Evolutionary conservation across 2,329 filamentous ascomycete genomes (phyloP).

Genomic region (Chalara sp.): DNA sequence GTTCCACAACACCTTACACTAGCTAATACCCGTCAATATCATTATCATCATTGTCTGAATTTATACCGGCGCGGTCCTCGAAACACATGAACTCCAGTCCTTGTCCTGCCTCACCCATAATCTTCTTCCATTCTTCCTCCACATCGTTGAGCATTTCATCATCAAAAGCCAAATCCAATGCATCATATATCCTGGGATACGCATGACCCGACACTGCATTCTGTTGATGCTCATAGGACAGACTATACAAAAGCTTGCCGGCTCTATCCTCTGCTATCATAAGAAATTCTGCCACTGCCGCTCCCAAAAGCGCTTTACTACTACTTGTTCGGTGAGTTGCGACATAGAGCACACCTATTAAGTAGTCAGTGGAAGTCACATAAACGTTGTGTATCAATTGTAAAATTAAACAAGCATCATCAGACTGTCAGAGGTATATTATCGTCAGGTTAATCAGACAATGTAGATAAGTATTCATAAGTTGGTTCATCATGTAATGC

Average conservation of each 20-base stretch:
- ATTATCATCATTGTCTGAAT: slow-evolving; percentile 50
- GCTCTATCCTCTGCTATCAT: slow-evolving; percentile 23
- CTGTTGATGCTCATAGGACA: slow-evolving; percentile 48
- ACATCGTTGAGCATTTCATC: slow-evolving; percentile 64
- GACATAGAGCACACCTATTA: slow-evolving; percentile 28
- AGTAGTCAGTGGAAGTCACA: slow-evolving; percentile 13
- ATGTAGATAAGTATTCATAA: slow-evolving; percentile 99
- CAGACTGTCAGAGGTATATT: slow-evolving; percentile 83
- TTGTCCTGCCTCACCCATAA: slow-evolving; percentile 34
- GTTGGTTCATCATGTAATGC: slow-evolving; percentile 73
- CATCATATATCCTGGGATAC: slow-evolving; percentile 29
- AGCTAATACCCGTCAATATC: slow-evolving; percentile 8
- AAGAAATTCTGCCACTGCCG: slow-evolving; percentile 20
- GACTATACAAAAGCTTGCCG: slow-evolving; percentile 38
- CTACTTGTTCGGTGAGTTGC: slow-evolving; percentile 16
- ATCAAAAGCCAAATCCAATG: slow-evolving; percentile 65
- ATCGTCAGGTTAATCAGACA: slow-evolving; percentile 95
- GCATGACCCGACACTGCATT: slow-evolving; percentile 16
- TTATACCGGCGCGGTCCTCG: slow-evolving; percentile 60
- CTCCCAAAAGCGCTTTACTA: slow-evolving; percentile 14
- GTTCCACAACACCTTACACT: too few relatives aligned
- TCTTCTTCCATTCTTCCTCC: slow-evolving; percentile 59
- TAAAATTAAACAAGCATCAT: slow-evolving; percentile 40
- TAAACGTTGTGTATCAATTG: slow-evolving; percentile 1
- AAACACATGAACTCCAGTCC: slow-evolving; percentile 64